Evolutionary conservation across 495 filamentous ascomycete genomes (phyloP).

Genomic region (Penicillium arizonense): DNA sequence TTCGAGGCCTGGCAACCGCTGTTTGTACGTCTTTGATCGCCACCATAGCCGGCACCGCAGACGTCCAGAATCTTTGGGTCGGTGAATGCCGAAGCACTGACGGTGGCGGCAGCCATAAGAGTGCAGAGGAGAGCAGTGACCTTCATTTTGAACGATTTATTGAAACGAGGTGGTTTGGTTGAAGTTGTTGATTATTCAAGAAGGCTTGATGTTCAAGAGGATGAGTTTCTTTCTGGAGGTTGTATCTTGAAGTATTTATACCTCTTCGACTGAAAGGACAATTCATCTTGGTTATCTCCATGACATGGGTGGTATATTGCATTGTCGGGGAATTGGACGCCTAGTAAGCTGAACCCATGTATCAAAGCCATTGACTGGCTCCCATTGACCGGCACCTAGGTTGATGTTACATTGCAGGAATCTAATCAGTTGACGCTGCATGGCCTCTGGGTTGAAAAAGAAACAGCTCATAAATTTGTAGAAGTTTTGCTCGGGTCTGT

Average conservation of each 20-base stretch:
- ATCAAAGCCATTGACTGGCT: too few species aligned
- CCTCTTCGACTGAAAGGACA: too few species aligned
- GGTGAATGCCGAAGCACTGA: slow-evolving; percentile 7
- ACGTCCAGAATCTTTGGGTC: slow-evolving; percentile 1
- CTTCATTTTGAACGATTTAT: slow-evolving; percentile 11
- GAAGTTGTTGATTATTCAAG: slow-evolving; percentile 4
- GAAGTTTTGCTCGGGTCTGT: too few species aligned
- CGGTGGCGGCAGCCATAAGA: slow-evolving; percentile 14
- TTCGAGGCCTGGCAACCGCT: slow-evolving; percentile 9
- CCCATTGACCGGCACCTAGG: too few species aligned
- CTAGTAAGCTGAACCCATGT: not conserved
- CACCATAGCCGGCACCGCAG: slow-evolving; percentile 9
- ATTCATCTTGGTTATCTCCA: not conserved
- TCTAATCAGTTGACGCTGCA: not conserved
- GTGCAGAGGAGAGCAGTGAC: slow-evolving; percentile 12
- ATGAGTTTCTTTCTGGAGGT: not conserved
- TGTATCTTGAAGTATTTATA: not conserved
- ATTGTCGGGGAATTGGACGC: too few species aligned
- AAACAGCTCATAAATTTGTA: not conserved
- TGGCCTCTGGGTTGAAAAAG: not conserved
- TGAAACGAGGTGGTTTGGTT: slow-evolving; percentile 2
- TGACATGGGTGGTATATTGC: too few species aligned
- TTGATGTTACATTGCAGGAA: not conserved
- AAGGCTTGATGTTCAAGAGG: slow-evolving; percentile 1
- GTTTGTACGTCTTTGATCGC: slow-evolving; percentile 15